Percentiles rank a stretch among this genome's conserved stretches.
Evolutionary conservation across 768 basidiomycete genomes (phyloP).

Genomic region (Inosperma sp.): DNA sequence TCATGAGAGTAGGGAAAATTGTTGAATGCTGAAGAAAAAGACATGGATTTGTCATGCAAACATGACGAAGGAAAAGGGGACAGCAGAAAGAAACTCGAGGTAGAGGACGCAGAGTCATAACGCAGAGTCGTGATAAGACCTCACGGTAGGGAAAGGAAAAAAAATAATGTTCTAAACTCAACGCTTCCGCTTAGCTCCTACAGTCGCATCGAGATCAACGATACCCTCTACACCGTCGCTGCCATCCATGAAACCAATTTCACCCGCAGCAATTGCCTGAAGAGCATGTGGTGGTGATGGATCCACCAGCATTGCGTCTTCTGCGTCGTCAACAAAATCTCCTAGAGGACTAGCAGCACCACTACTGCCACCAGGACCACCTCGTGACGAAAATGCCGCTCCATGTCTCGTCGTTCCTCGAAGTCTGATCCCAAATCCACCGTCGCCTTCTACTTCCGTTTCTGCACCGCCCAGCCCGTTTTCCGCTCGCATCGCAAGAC

Average conservation of each 20-base stretch:
- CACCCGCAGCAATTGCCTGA: background rate
- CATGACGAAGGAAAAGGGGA: background rate
- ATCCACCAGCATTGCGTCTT: conserved; percentile 2
- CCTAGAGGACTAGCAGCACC: conserved; percentile 11
- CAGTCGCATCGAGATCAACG: conserved; percentile 10
- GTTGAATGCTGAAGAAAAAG: background rate
- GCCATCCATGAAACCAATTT: conserved; percentile 5
- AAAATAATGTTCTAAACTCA: background rate
- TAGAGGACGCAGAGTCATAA: no score
- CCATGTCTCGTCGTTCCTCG: conserved; percentile 14
- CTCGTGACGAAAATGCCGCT: background rate
- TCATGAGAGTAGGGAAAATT: no score
- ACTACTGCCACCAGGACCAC: conserved; percentile 9
- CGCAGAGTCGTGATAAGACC: background rate
- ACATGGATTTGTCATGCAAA: conserved; percentile 2
- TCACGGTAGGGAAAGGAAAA: background rate
- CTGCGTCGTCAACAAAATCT: conserved; percentile 3
- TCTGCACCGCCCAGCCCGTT: conserved; percentile 30
- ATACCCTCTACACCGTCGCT: conserved; percentile 2
- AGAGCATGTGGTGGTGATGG: background rate
- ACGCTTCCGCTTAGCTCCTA: conserved; percentile 14
- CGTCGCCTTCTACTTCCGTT: conserved; percentile 37
- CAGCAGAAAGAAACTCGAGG: background rate
- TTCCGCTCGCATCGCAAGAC: conserved; percentile 18
- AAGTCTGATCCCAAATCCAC: conserved; percentile 18